Evolutionary conservation across 768 basidiomycete genomes (phyloP).

Genomic region (Podaxis pistillaris): DNA sequence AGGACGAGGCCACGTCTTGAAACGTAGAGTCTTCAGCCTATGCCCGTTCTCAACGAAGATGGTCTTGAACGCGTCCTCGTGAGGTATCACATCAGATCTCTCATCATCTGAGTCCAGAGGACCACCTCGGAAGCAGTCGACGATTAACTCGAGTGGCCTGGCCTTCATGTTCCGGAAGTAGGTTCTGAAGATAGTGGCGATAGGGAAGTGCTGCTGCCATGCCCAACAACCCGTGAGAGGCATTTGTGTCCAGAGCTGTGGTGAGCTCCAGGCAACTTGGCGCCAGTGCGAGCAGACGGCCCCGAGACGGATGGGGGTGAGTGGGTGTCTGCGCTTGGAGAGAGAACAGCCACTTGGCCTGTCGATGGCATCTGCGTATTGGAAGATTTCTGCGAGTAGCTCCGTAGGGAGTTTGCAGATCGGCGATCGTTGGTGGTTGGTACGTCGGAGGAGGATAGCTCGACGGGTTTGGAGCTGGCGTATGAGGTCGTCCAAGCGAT

Average conservation of each 20-base stretch:
- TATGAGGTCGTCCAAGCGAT: neutral
- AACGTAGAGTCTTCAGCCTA: neutral
- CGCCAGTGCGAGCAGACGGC: slow-evolving; percentile 3
- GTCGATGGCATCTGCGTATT: neutral
- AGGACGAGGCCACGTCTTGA: neutral
- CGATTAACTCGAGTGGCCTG: neutral
- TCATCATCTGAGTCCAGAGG: neutral
- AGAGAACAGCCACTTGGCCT: neutral
- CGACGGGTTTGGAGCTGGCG: neutral
- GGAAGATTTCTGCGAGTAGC: neutral
- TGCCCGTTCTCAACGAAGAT: neutral
- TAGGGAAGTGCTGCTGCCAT: neutral
- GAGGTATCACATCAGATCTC: neutral
- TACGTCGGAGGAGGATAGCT: neutral
- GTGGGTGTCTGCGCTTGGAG: neutral
- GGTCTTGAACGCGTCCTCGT: neutral
- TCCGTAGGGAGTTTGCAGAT: neutral
- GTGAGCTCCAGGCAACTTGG: neutral
- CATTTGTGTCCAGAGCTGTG: neutral
- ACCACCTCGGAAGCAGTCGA: neutral
- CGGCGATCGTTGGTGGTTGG: neutral
- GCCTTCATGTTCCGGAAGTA: neutral
- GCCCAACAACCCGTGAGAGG: neutral
- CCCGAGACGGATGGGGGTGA: neutral
- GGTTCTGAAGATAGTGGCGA: neutral